Conservation (phyloP, 73 alveolate genomes). For the Breviolum minutum region DNA sequence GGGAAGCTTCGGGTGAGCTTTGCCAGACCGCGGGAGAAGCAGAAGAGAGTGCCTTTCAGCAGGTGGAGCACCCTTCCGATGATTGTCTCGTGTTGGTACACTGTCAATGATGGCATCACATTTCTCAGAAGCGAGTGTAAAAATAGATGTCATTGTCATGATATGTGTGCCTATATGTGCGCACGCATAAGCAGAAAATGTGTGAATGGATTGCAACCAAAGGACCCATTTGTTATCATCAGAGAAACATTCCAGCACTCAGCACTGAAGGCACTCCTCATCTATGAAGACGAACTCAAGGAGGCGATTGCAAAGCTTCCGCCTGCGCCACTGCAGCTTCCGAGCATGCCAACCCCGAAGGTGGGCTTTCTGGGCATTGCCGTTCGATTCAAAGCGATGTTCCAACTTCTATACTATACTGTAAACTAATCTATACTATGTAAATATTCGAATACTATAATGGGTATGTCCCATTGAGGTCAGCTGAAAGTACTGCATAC, state of each 20-base stretch:
- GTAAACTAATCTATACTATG: background rate
- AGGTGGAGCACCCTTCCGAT: background rate
- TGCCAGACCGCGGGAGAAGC: conserved; percentile 39
- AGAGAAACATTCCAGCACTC: too few relatives aligned
- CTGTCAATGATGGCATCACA: too few relatives aligned
- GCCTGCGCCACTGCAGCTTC: conserved; percentile 23
- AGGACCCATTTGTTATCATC: too few relatives aligned
- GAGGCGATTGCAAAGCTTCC: conserved; percentile 43
- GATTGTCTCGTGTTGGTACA: too few relatives aligned
- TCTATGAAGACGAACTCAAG: conserved; percentile 55
- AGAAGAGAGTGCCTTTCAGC: conserved; percentile 52
- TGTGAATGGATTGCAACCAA: too few relatives aligned
- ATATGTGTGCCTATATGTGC: too few relatives aligned
- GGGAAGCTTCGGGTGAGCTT: conserved; percentile 70
- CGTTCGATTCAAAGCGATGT: background rate
- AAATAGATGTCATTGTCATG: too few relatives aligned
- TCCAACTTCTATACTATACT: background rate
- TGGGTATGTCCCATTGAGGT: background rate
- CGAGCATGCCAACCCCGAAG: conserved; percentile 48
- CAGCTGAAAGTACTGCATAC: too few relatives aligned
- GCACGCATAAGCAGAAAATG: too few relatives aligned
- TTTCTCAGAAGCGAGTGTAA: too few relatives aligned
- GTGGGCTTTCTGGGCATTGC: background rate
- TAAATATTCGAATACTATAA: background rate
- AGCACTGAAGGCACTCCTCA: conserved; percentile 33